A percentile compares a stretch with the other conserved stretches of the same genome.
These are phyloP conservation scores for Metschnikowia arizonensis DNA, from an alignment of 805 yeast genomes.

Conservation along the genomic window DNA sequence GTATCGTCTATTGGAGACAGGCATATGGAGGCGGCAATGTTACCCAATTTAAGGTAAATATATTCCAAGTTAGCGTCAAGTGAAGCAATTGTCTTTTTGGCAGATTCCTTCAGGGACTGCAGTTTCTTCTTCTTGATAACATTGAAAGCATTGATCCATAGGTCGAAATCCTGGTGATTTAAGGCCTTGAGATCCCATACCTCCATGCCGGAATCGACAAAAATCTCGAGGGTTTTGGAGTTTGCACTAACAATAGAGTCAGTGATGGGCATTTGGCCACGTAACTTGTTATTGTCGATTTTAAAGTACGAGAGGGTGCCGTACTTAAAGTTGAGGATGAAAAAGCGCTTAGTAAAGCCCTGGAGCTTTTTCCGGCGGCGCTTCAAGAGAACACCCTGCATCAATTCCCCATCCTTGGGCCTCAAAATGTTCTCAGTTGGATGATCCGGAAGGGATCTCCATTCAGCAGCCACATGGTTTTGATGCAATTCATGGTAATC, in stretches of 20 bases:
- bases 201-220: constrained; percentile 92
- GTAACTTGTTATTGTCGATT: constrained; percentile 62
- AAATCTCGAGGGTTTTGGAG: constrained; percentile 59
- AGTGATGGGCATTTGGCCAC: constrained; percentile 90
- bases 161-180: constrained; percentile 59
- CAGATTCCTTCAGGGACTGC: constrained; percentile 6
- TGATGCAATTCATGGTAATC: not conserved
- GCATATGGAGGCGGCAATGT: not conserved
- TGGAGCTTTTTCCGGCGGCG: constrained; percentile 77
- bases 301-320: constrained; percentile 83
- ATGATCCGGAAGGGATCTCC: constrained; percentile 2
- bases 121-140: constrained; percentile 34
- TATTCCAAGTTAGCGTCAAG: constrained; percentile 3
- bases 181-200: constrained; percentile 82
- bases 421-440: constrained; percentile 19
- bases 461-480: not conserved
- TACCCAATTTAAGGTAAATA: not conserved
- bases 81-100: not conserved
- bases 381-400: constrained; percentile 77
- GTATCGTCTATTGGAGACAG: constrained; percentile 2
- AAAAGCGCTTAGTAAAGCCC: constrained; percentile 82
- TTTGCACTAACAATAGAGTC: constrained; percentile 81
- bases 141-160: constrained; percentile 82
- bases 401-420: constrained; percentile 61
- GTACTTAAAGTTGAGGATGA: constrained; percentile 74